Conservation (phyloP, 2,329 filamentous ascomycete species). For the Fusarium equiseti region DNA sequence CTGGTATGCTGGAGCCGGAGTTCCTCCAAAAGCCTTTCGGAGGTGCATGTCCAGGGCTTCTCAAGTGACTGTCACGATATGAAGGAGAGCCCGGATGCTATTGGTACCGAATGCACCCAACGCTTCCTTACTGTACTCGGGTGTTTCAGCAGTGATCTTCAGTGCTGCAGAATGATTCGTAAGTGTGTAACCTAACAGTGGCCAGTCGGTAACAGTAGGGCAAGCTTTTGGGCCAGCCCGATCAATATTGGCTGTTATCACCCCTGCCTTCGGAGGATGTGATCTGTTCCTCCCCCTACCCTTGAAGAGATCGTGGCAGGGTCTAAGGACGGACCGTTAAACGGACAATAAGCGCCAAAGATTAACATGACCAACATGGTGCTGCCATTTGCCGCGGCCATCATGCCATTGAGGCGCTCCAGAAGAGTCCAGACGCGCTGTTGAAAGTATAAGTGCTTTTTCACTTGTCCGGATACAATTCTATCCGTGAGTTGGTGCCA, state of each 20-base stretch:
- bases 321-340: not conserved
- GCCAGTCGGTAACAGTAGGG: not conserved
- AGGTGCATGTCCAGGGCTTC: not conserved
- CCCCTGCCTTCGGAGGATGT: not conserved
- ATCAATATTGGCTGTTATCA: not conserved
- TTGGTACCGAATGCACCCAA: not conserved
- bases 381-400: constrained; percentile 35
- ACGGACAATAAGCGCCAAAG: constrained; percentile 9
- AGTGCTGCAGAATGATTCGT: constrained; percentile 3
- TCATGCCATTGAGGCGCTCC: constrained; percentile 36
- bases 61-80: not conserved
- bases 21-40: not conserved
- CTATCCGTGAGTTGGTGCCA: constrained; percentile 12
- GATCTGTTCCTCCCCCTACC: not conserved
- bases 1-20: not conserved
- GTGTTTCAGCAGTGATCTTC: not conserved
- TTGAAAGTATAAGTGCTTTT: constrained; percentile 13
- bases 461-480: constrained; percentile 17
- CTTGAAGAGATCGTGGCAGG: not conserved
- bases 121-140: not conserved
- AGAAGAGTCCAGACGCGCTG: constrained; percentile 39
- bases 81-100: not conserved
- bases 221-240: not conserved
- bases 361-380: constrained; percentile 25
- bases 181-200: not conserved